These are phyloP conservation scores for Monilinia fructigena DNA, from an alignment of 2,329 filamentous ascomycete genomes.

Conservation along the genomic window DNA sequence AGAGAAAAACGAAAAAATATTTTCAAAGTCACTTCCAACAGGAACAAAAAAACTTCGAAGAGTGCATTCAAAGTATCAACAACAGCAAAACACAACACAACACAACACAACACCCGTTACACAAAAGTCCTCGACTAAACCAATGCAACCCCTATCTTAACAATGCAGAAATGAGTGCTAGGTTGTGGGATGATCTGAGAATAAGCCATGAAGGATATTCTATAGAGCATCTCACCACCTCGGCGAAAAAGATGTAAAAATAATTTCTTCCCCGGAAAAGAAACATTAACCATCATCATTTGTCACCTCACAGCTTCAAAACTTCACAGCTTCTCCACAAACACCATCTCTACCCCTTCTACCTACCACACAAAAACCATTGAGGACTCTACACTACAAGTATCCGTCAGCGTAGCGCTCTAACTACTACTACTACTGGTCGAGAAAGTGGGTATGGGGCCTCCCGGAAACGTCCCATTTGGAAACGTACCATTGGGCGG, in stretches of 20 bases:
- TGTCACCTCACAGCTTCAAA: too few species aligned
- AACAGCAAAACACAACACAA: background rate
- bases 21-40: background rate
- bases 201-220: too few species aligned
- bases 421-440: background rate
- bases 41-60: background rate
- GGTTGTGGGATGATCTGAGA: background rate
- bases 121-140: background rate
- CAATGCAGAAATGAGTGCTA: background rate
- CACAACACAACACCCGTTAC: too few species aligned
- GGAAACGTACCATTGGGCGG: conserved; percentile 18
- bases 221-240: too few species aligned
- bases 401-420: background rate
- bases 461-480: background rate
- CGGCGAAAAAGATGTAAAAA: background rate
- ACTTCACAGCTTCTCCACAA: too few species aligned
- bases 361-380: background rate
- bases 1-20: background rate
- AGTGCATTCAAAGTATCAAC: background rate
- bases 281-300: too few species aligned
- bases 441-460: background rate
- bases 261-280: background rate
- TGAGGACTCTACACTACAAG: background rate
- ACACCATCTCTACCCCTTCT: background rate
- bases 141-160: background rate